Conservation (phyloP, 202 grass and related monocot species). For the Miscanthus sacchariflorus region DNA sequence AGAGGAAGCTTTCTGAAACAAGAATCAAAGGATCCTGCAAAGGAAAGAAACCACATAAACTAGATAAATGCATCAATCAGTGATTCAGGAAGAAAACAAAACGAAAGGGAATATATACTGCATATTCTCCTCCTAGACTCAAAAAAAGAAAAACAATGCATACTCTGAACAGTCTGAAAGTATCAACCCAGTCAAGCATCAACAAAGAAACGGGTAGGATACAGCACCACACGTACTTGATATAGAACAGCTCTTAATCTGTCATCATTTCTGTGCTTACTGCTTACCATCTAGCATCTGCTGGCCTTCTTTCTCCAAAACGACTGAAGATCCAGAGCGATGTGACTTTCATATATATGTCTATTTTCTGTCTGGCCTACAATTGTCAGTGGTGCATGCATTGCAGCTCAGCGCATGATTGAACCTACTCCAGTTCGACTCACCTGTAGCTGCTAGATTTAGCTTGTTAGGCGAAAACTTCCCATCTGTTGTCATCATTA, state of each 20-base stretch:
- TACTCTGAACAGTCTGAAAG: background rate
- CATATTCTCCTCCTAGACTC: background rate
- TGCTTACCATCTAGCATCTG: background rate
- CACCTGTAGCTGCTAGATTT: conserved; percentile 20
- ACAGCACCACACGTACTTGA: background rate
- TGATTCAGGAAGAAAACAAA: background rate
- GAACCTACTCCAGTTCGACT: conserved; percentile 15
- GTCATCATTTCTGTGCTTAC: background rate
- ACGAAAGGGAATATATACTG: background rate
- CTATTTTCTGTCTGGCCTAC: conserved; percentile 25
- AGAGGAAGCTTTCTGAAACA: background rate
- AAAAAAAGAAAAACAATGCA: background rate
- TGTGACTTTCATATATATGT: background rate
- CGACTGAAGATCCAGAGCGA: conserved; percentile 26
- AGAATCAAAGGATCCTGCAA: background rate
- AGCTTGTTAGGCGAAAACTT: conserved; percentile 15
- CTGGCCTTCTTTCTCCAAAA: background rate
- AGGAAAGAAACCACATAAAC: background rate
- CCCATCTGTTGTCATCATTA: conserved; percentile 23
- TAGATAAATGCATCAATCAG: background rate
- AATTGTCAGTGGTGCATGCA: conserved; percentile 30
- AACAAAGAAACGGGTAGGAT: background rate
- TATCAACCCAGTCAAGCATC: background rate
- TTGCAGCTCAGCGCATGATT: conserved; percentile 6
- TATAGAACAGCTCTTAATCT: background rate